These are phyloP conservation scores for Chaetomium fimeti DNA, from an alignment of 495 filamentous ascomycete species.

Conservation along the genomic window DNA sequence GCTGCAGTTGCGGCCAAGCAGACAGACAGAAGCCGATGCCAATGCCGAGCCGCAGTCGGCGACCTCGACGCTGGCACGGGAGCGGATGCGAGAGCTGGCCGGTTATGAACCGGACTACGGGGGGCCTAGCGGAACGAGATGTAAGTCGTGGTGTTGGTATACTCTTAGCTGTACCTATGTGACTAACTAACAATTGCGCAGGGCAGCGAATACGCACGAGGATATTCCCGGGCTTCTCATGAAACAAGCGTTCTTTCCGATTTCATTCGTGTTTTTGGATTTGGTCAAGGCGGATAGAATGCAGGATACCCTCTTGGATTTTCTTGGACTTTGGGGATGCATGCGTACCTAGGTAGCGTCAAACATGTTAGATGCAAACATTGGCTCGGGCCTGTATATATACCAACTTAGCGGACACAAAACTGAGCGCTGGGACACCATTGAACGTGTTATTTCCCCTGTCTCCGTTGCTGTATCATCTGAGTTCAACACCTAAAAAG, in stretches of 20 bases:
- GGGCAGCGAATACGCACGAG: constrained; percentile 29
- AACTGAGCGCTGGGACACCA: neutral
- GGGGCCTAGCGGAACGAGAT: constrained; percentile 18
- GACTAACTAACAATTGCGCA: constrained; percentile 10
- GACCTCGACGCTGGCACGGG: constrained; percentile 23
- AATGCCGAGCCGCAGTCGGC: neutral
- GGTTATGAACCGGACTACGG: constrained; percentile 30
- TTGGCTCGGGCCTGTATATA: neutral
- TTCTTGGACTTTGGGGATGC: constrained; percentile 3
- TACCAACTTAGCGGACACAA: neutral
- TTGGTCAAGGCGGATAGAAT: constrained; percentile 1
- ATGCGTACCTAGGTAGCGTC: neutral
- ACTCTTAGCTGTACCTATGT: neutral
- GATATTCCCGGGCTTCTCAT: constrained; percentile 34
- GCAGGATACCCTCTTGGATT: constrained; percentile 24
- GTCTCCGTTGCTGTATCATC: too few species aligned
- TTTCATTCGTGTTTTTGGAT: neutral
- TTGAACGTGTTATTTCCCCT: neutral
- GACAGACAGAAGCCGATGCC: neutral
- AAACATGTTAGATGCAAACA: neutral
- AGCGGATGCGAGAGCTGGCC: constrained; percentile 38
- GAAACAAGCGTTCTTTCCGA: neutral
- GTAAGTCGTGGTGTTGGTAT: constrained; percentile 21
- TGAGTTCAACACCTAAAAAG: too few species aligned
- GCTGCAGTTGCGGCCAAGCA: neutral